These are phyloP conservation scores for Blastomyces parvus DNA, from an alignment of 2,329 filamentous ascomycete genomes.

Conservation along the genomic window DNA sequence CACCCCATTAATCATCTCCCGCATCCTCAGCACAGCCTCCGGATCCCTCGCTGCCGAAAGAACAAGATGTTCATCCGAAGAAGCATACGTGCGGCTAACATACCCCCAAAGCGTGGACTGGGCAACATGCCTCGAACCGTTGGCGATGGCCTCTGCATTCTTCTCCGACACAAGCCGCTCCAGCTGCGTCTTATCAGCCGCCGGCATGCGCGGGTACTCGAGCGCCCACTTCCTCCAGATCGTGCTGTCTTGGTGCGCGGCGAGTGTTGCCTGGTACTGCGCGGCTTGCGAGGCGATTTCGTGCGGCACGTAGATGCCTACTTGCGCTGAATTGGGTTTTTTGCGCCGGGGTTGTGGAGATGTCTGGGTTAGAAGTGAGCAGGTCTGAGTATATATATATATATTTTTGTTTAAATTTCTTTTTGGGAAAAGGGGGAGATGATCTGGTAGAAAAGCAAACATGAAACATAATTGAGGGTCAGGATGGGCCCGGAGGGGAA, in stretches of 20 bases:
- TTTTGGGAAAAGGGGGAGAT: neutral
- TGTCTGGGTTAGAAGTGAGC: neutral
- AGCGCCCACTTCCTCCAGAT: neutral
- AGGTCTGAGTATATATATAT: neutral
- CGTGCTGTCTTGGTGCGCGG: neutral
- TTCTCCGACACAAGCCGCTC: neutral
- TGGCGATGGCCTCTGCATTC: neutral
- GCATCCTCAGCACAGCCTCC: neutral
- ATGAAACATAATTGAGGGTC: neutral
- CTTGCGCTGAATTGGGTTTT: neutral
- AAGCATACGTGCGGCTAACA: neutral
- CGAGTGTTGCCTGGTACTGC: neutral
- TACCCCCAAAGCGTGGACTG: constrained; percentile 1
- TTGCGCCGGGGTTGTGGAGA: neutral
- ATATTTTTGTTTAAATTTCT: too few species aligned
- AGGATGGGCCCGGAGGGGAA: neutral
- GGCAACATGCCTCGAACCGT: neutral
- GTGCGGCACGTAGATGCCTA: neutral
- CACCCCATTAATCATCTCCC: neutral
- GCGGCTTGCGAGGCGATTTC: neutral
- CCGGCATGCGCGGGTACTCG: neutral
- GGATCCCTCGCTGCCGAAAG: neutral
- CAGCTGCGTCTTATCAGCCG: neutral
- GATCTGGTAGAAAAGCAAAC: neutral
- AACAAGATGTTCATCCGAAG: neutral